phyloP scores from a whole-genome alignment of 2,329 filamentous ascomycete genomes.

The Alternaria panax region DNA sequence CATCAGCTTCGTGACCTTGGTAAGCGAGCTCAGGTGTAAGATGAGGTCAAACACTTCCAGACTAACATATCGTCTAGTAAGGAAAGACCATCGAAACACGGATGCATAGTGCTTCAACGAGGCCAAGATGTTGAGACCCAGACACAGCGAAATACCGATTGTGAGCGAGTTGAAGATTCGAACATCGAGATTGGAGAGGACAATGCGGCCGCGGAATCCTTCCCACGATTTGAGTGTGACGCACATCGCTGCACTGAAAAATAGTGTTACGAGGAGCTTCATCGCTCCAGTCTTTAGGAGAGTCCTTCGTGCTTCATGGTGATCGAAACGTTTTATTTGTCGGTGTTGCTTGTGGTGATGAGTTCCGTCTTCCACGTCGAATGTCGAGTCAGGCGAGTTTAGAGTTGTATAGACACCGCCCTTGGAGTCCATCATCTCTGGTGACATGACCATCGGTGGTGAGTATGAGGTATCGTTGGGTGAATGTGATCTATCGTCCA shows the following conservation, averaged over 20 bases:
- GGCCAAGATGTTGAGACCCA: conserved; percentile 45
- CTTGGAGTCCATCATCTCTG: conserved; percentile 22
- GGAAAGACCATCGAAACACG: conserved; percentile 44
- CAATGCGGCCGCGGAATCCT: conserved; percentile 31
- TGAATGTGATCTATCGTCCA: conserved; percentile 21
- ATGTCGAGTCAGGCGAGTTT: conserved; percentile 19
- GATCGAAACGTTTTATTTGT: conserved; percentile 40
- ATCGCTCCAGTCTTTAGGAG: conserved; percentile 37
- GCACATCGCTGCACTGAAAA: conserved; percentile 42
- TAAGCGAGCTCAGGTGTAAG: conserved; percentile 39
- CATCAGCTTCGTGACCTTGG: conserved; percentile 46
- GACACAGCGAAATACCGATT: conserved; percentile 43
- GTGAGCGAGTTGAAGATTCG: conserved; percentile 46
- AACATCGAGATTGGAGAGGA: conserved; percentile 39
- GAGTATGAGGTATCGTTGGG: conserved; percentile 23
- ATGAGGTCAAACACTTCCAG: conserved; percentile 48
- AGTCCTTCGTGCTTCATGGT: conserved; percentile 40
- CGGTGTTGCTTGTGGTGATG: conserved; percentile 17
- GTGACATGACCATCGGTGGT: conserved; percentile 23
- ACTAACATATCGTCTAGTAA: conserved; percentile 42
- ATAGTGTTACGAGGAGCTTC: conserved; percentile 38
- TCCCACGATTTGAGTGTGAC: conserved; percentile 40
- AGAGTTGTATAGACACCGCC: conserved; percentile 29
- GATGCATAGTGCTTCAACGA: conserved; percentile 47
- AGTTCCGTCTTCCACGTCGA: conserved; percentile 30